These are phyloP conservation scores for Globisporangium cederbergense DNA, from an alignment of 352 stramenopile genomes.

Conservation along the genomic window DNA sequence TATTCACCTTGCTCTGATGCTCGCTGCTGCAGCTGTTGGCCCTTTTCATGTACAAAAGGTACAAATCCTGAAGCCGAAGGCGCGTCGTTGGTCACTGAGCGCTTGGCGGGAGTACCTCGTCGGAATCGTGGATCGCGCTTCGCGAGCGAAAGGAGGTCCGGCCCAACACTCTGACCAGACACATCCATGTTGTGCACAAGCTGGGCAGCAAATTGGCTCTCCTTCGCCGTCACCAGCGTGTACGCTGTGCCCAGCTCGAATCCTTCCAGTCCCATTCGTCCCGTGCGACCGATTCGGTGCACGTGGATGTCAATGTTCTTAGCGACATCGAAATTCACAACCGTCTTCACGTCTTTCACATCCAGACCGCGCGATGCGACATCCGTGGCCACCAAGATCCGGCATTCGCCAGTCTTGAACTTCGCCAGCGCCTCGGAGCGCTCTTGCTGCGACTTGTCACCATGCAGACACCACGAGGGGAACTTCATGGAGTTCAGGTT, in stretches of 20 bases:
- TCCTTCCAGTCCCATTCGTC: conserved; percentile 77
- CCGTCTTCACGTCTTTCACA: conserved; percentile 88
- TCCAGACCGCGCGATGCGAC: conserved; percentile 85
- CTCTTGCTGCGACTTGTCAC: conserved; percentile 80
- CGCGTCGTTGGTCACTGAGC: background rate
- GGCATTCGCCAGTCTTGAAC: conserved; percentile 62
- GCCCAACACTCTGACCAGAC: conserved; percentile 49
- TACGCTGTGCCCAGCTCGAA: conserved; percentile 81
- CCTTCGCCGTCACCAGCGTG: conserved; percentile 71
- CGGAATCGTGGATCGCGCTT: conserved; percentile 47
- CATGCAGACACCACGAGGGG: conserved; percentile 55
- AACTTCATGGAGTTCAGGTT: conserved; percentile 49
- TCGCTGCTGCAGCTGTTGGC: background rate
- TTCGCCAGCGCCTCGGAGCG: conserved; percentile 56
- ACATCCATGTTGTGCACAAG: conserved; percentile 86
- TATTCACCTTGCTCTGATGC: conserved; percentile 19
- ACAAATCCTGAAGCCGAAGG: background rate
- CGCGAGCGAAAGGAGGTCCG: conserved; percentile 59
- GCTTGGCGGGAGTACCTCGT: conserved; percentile 26
- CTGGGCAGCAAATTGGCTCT: conserved; percentile 70
- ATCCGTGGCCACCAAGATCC: conserved; percentile 84
- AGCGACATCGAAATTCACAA: conserved; percentile 90
- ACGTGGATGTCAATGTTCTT: conserved; percentile 92
- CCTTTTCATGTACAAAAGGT: background rate
- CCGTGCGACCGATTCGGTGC: conserved; percentile 87